Percentiles rank a stretch among this genome's conserved stretches.
Conservation (phyloP, 2,329 filamentous ascomycete genomes). For the Diaporthe humulicola region DNA sequence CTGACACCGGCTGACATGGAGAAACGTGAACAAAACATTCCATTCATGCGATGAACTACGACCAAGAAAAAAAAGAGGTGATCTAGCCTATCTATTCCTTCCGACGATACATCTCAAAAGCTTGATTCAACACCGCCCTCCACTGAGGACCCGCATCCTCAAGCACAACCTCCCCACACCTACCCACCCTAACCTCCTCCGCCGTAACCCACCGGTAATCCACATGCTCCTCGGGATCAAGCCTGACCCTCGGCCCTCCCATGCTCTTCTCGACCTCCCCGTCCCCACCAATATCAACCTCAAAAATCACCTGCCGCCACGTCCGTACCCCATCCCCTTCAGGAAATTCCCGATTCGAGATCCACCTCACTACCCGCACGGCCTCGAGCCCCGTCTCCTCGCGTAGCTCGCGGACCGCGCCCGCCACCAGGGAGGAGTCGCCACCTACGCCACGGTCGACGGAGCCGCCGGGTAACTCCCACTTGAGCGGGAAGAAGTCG, state of each 20-base stretch:
- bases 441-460: not conserved
- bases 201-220: slow-evolving; percentile 8
- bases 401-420: not conserved
- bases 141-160: not conserved
- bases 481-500: slow-evolving; percentile 1
- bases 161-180: not conserved
- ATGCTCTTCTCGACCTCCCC: not conserved
- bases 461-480: not conserved
- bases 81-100: not conserved
- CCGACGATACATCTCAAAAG: not conserved
- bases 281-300: not conserved
- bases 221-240: not conserved
- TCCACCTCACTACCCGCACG: not conserved
- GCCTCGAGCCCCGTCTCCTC: slow-evolving; percentile 4
- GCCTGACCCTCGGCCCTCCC: not conserved
- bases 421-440: not conserved
- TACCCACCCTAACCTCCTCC: not conserved
- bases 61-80: not conserved
- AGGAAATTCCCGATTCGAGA: not conserved
- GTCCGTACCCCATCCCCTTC: not conserved
- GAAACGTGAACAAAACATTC: no score
- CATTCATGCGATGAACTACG: no score
- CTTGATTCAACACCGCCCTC: not conserved
- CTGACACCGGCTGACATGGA: no score
- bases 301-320: slow-evolving; percentile 6